These are phyloP conservation scores for Nitzschia sp. DNA, from an alignment of 108 stramenopile species.

Conservation along the genomic window DNA sequence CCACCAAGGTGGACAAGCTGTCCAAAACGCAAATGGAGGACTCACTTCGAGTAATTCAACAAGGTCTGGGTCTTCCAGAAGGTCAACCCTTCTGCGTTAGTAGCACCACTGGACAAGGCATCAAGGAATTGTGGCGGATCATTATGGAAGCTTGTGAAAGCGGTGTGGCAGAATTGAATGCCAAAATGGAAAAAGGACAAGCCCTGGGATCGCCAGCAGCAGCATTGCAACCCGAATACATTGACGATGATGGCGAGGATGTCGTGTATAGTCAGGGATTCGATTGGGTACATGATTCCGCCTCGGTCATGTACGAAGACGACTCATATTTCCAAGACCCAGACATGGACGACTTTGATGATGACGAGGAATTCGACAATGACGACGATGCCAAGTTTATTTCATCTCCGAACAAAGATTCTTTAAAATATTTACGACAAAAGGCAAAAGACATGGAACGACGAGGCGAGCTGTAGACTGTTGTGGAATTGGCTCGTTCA, in stretches of 20 bases:
- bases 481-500: too few relatives aligned
- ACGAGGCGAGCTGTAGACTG: slow-evolving; percentile 43
- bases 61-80: slow-evolving; percentile 74
- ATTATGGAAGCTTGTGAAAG: slow-evolving; percentile 82
- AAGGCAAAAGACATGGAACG: slow-evolving; percentile 64
- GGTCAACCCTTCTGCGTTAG: slow-evolving; percentile 78
- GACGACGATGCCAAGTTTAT: slow-evolving; percentile 19
- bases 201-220: slow-evolving; percentile 9
- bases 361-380: neutral
- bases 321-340: slow-evolving; percentile 44
- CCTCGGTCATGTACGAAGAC: slow-evolving; percentile 37
- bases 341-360: slow-evolving; percentile 4
- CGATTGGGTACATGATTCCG: slow-evolving; percentile 72
- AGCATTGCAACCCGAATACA: slow-evolving; percentile 24
- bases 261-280: slow-evolving; percentile 76
- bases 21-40: slow-evolving; percentile 45
- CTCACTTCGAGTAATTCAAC: slow-evolving; percentile 50
- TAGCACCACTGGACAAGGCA: slow-evolving; percentile 75
- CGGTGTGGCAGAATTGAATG: slow-evolving; percentile 60
- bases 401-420: slow-evolving; percentile 34
- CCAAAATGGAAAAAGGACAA: slow-evolving; percentile 44
- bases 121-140: slow-evolving; percentile 77
- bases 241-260: slow-evolving; percentile 57
- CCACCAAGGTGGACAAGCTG: slow-evolving; percentile 91
- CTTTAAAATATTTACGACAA: slow-evolving; percentile 57